Evolutionary conservation across 1,284 basidiomycete species (phyloP), one percentile per base, ranked within the genome.

Genomic region (Ceraceosorus guamensis): DNA sequence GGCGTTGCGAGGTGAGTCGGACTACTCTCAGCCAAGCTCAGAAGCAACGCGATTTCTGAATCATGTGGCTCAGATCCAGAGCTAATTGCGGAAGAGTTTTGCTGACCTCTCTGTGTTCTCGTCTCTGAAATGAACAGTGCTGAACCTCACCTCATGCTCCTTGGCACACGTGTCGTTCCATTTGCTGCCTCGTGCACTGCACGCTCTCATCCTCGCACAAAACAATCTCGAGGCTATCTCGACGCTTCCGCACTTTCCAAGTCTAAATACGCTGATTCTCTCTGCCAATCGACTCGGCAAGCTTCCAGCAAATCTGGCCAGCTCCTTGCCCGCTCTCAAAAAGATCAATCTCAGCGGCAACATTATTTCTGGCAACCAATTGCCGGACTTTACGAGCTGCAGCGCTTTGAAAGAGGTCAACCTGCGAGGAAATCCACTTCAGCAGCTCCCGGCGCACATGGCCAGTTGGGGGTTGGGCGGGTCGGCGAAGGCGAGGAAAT

Each of bases 251-350:
- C 60, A 67, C 33, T 48, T 75, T 14, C 68, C 72, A 0, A 63
- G 74, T 18, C 69, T 75, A 58, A 75, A 75, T 55, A 74, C 73
- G 39, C 63, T 75, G 34, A 65, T 73, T 10, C 62, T 75, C 10
- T 75, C 72, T 18, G 57, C 71, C 46, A 75, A 75, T 54, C 24
- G 59, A 43, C 52, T 75, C 32, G 53, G 24, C 0, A n/a, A 46
- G 4, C 56, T 75, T 5, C 73, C 72, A 3, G 50, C 55, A n/a
- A 63, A 65, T 8, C 48, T 75, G 0, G 66, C 72, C 4, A 58
- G 64, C 0, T 64, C 62, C 8, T 48, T 73, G 2, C 73, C 73
- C 0, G 53, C 55, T 16, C 58, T 75, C 14, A 71, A 70, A 35
- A 75, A 75, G 59, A 60, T 75, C 30, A 65, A 62, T 10, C 2